Evolutionary conservation across 2,329 filamentous ascomycete species (phyloP).

Genomic region (Penicillium aurantiogriseum): DNA sequence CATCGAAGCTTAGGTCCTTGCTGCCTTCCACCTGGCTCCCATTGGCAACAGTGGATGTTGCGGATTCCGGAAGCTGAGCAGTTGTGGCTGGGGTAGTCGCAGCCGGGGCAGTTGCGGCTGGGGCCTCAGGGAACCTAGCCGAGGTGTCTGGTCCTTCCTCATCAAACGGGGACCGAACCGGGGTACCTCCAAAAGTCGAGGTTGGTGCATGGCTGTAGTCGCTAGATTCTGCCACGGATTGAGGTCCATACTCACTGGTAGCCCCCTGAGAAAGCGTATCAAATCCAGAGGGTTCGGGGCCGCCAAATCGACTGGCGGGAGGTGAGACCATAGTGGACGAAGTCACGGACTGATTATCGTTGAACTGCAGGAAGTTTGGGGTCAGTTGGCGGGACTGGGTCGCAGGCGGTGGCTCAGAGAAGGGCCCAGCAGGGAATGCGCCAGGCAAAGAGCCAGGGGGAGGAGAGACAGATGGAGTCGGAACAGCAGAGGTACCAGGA

Average conservation of each 20-base stretch:
- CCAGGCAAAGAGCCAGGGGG: slow-evolving; percentile 42
- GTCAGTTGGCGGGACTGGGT: slow-evolving; percentile 75
- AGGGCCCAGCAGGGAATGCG: slow-evolving; percentile 22
- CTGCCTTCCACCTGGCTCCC: slow-evolving; percentile 22
- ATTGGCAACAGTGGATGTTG: slow-evolving; percentile 46
- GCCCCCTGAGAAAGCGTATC: slow-evolving; percentile 45
- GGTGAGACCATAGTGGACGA: slow-evolving; percentile 78
- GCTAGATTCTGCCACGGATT: slow-evolving; percentile 22
- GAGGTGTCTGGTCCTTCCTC: slow-evolving; percentile 30
- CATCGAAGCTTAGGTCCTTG: slow-evolving; percentile 46
- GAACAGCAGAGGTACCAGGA: slow-evolving; percentile 49
- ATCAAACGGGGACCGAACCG: slow-evolving; percentile 36
- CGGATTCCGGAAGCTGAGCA: slow-evolving; percentile 29
- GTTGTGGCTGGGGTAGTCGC: slow-evolving; percentile 12
- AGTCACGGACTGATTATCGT: slow-evolving; percentile 65
- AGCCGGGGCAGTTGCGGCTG: slow-evolving; percentile 7
- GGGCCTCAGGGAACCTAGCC: slow-evolving; percentile 20
- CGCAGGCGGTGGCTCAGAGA: slow-evolving; percentile 55
- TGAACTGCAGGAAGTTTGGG: slow-evolving; percentile 72
- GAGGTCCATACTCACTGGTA: slow-evolving; percentile 38
- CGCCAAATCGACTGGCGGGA: slow-evolving; percentile 63
- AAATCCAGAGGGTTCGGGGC: slow-evolving; percentile 46
- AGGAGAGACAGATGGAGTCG: slow-evolving; percentile 64
- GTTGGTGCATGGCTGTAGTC: slow-evolving; percentile 20
- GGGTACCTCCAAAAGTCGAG: slow-evolving; percentile 17